These are phyloP conservation scores for Albugo candida DNA, from an alignment of 352 stramenopile species.

Conservation along the genomic window DNA sequence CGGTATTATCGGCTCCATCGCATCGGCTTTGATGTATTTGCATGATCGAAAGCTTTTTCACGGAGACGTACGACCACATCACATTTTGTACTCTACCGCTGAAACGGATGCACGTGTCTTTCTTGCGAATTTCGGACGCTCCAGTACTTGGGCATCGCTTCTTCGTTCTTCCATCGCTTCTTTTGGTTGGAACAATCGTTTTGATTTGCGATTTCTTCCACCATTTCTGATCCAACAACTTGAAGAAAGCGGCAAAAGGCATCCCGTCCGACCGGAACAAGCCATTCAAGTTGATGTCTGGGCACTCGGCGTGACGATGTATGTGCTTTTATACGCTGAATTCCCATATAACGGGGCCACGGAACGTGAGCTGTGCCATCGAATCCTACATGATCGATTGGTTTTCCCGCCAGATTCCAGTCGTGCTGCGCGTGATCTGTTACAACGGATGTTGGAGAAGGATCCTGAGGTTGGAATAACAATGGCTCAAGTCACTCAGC, in stretches of 20 bases:
- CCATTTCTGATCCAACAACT: conserved; percentile 24
- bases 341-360: conserved; percentile 25
- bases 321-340: conserved; percentile 32
- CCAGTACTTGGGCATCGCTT: conserved; percentile 5
- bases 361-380: conserved; percentile 11
- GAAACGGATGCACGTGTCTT: conserved; percentile 42
- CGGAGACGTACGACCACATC: conserved; percentile 46
- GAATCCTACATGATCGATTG: conserved; percentile 10
- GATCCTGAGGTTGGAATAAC: conserved; percentile 22
- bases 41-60: conserved; percentile 32
- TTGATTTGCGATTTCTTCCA: conserved; percentile 41
- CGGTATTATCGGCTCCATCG: conserved; percentile 21
- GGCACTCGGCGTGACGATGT: conserved; percentile 55
- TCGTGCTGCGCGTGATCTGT: conserved; percentile 42
- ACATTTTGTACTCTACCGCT: conserved; percentile 46
- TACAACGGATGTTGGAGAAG: conserved; percentile 34
- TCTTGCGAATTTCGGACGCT: conserved; percentile 42
- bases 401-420: conserved; percentile 20
- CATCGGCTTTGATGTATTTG: conserved; percentile 29
- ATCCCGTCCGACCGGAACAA: conserved; percentile 1
- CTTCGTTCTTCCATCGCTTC: not conserved
- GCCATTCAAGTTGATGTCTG: conserved; percentile 50
- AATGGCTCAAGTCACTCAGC: conserved; percentile 31
- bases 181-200: conserved; percentile 38
- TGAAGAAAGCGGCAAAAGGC: not conserved